Evolutionary conservation across 2,329 filamentous ascomycete genomes (phyloP), one percentile per base, ranked within the genome.

Genomic region (Clonostachys chloroleuca): DNA sequence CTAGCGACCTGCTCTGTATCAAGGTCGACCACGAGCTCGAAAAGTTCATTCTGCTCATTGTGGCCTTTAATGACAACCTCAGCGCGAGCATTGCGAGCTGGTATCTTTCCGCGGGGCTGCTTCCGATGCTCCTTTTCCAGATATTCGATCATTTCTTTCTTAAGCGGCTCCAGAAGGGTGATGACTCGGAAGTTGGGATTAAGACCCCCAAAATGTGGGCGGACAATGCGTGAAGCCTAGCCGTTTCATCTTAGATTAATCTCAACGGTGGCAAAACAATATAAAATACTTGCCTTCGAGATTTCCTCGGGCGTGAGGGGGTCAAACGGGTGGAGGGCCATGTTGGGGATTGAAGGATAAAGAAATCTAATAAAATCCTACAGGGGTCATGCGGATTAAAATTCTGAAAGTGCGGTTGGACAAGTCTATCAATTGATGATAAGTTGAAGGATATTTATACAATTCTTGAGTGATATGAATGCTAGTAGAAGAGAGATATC

Each of bases 141-240:
- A 47, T 68, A 80, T 0, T 46, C 47, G 6, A 73, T 51, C 63
- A 79, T 66, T 14, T 67, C 59, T n/a, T 60, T 56, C 57, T 80
- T 81, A 1, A 62, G 59, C 0, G 76, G 76, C 50, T 80, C 76
- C 14, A 58, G 58, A 9, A 81, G 64, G 0, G 72, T 74, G 49
- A 79, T 72, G 47, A 74, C 68, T 4, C 75, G 68, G 52, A 80
- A 81, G 47, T 68, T 65, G 9, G 61, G 52, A 2, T 52, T 50
- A 7, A 48, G 45, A 0, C n/a, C 43, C 6, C 49, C 41, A 35
- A 64, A 63, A 10, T 50, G 48, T 1, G 51, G 47, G 2, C 52
- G 54, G 1, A 54, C 56, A 37, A 60, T 48, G 2, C 47, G 47
- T 5, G 59, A 53, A 4, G 55, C 53, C 61, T 63, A 34, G 14